These are phyloP conservation scores for Blastomyces parvus DNA, from an alignment of 2,329 filamentous ascomycete genomes.

Conservation along the genomic window DNA sequence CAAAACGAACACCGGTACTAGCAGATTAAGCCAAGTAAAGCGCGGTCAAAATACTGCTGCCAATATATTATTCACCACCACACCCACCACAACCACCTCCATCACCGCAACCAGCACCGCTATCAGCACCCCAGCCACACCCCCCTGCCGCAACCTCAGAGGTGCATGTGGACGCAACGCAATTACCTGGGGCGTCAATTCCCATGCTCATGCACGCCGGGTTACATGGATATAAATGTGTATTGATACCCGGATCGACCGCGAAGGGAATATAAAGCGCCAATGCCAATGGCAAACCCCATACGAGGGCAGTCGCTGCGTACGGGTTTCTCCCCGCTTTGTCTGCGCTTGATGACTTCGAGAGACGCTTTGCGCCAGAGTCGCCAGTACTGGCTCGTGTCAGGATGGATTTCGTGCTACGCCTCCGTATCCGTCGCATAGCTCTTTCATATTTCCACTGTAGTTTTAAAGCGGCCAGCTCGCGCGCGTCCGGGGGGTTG, in stretches of 20 bases:
- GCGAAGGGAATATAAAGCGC: slow-evolving; percentile 42
- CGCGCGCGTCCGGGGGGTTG: slow-evolving; percentile 11
- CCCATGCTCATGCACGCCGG: slow-evolving; percentile 38
- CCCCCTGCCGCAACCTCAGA: slow-evolving; percentile 37
- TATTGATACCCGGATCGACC: slow-evolving; percentile 35
- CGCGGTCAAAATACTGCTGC: not conserved
- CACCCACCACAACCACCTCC: slow-evolving; percentile 33
- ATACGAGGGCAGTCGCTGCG: slow-evolving; percentile 27
- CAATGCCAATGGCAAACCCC: slow-evolving; percentile 38
- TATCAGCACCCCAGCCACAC: slow-evolving; percentile 25
- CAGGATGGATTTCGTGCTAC: slow-evolving; percentile 5
- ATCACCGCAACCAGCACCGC: slow-evolving; percentile 22
- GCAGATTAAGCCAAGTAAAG: not conserved
- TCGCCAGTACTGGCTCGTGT: not conserved
- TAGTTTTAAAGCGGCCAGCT: slow-evolving; percentile 2
- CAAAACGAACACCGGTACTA: not conserved
- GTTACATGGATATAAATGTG: slow-evolving; percentile 36
- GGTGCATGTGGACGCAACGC: slow-evolving; percentile 36
- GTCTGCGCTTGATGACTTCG: not conserved
- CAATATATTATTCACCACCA: slow-evolving; percentile 24
- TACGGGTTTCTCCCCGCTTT: not conserved
- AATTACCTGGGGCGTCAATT: slow-evolving; percentile 37
- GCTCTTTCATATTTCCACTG: slow-evolving; percentile 14
- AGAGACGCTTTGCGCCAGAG: not conserved
- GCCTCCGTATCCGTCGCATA: slow-evolving; percentile 27